Base-by-base conservation (phyloP, 2,329 filamentous ascomycete species). In the Shiraia sp. region DNA sequence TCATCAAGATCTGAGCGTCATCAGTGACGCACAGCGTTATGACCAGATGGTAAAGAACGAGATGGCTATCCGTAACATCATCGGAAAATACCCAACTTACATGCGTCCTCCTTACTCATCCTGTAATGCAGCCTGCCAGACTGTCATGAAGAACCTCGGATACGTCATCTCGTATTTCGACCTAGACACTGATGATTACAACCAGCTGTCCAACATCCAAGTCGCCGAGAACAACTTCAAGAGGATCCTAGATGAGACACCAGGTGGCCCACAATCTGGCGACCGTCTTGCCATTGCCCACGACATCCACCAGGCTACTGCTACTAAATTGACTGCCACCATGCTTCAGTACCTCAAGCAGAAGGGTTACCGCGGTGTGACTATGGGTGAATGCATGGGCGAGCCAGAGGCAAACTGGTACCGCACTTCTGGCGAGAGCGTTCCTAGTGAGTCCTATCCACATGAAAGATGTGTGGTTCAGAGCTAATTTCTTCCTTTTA, bases 161-260 rank as follows among this genome's bases (percentile, higher is more conserved):
- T 83, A 82, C 69, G 79, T 80, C 53, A 72, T 83, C 56, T 78
- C 81, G 50, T 83, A 80, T 53, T 74, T 82, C 55, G 79, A 84
- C 51, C 65, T 85, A 25, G 81, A 85, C 57, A 76, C 80, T 1
- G 76, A 80, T 25, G 51, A 68, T 43, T 68, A 68, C 51, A 60
- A 64, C 45, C 62, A 69, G 31, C 51, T 65, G 29, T 58, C 56
- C 13, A 59, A 53, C 22, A 68, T 68, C 24, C 59, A 66, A 41
- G 65, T 65, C 24, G 65, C 66, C 9, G 65, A 69, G 53, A 44
- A 66, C 44, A 59, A 56, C 32, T 66, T 83, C 65, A 61, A 68
- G 50, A 57, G 45, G 47, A 57, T 35, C 45, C 49, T 55, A 24
- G 60, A 59, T 32, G 45, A 61, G 31, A 56, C 62, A 4, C 16